Percentiles rank a stretch among this genome's conserved stretches.
Conservation (phyloP, 768 basidiomycete species). For the Strobilomyces echinocephalus region DNA sequence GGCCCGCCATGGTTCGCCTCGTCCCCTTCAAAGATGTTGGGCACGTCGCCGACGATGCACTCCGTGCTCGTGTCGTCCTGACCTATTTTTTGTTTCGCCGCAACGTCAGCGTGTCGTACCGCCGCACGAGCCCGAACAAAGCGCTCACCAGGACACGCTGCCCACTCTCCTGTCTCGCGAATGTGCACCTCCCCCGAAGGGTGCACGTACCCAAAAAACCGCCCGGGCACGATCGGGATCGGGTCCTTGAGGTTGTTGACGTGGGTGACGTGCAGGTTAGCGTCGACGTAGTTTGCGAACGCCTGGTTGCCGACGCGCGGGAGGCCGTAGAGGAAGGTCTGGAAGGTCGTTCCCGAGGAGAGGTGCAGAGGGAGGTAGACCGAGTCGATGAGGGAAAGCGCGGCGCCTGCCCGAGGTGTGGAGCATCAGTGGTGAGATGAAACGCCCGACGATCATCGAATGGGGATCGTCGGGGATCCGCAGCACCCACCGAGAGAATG, state of each 20-base stretch:
- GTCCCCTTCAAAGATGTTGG: constrained; percentile 40
- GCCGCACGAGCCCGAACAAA: neutral
- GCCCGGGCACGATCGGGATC: constrained; percentile 32
- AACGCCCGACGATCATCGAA: neutral
- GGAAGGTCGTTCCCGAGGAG: constrained; percentile 26
- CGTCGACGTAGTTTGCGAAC: constrained; percentile 54
- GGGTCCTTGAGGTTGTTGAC: constrained; percentile 48
- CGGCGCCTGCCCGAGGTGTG: constrained; percentile 24
- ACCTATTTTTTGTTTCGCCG: constrained; percentile 30
- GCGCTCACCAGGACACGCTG: constrained; percentile 43
- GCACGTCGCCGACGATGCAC: constrained; percentile 19
- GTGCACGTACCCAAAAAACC: constrained; percentile 37
- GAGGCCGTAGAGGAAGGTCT: constrained; percentile 30
- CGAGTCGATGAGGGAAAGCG: constrained; percentile 31
- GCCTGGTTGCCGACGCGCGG: constrained; percentile 49
- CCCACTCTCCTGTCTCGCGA: constrained; percentile 43
- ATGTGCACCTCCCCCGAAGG: constrained; percentile 41
- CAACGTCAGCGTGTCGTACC: no score
- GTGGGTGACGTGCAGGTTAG: constrained; percentile 40
- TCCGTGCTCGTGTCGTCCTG: constrained; percentile 51
- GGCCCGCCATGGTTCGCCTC: constrained; percentile 42
- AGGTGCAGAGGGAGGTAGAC: constrained; percentile 35
- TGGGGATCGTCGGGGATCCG: neutral
- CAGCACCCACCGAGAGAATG: constrained; percentile 36
- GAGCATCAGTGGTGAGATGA: neutral